These are phyloP conservation scores for Chrysanthemum lavandulifolium DNA, from an alignment of 129 eudicot genomes.

Conservation along the genomic window DNA sequence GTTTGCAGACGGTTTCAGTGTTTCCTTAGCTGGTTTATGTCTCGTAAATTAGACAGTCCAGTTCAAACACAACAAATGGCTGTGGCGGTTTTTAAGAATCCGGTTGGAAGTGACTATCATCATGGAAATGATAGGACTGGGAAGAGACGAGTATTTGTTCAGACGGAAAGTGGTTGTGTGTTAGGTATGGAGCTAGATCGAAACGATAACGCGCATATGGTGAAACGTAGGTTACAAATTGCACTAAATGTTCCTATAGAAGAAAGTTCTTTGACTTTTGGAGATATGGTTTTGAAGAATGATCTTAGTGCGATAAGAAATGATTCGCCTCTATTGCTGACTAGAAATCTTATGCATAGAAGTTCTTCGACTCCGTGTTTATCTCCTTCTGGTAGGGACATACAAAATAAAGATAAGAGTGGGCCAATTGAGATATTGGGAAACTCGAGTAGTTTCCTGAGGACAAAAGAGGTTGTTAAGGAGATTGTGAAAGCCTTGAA, in stretches of 20 bases:
- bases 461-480: slow-evolving; percentile 57
- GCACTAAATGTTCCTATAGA: slow-evolving; percentile 75
- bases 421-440: slow-evolving; percentile 86
- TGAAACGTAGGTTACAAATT: slow-evolving; percentile 77
- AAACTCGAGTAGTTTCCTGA: slow-evolving; percentile 36
- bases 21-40: slow-evolving; percentile 39
- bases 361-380: slow-evolving; percentile 94
- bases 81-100: slow-evolving; percentile 61
- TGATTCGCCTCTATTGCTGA: slow-evolving; percentile 77
- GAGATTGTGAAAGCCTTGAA: slow-evolving; percentile 67
- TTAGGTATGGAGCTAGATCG: slow-evolving; percentile 92
- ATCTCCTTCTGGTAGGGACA: slow-evolving; percentile 76
- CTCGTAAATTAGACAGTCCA: slow-evolving; percentile 60
- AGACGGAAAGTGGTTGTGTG: slow-evolving; percentile 85
- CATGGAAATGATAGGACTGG: slow-evolving; percentile 60
- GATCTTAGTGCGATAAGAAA: slow-evolving; percentile 81
- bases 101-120: slow-evolving; percentile 65
- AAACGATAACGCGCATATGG: slow-evolving; percentile 82
- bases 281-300: slow-evolving; percentile 80
- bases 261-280: slow-evolving; percentile 82
- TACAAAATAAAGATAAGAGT: slow-evolving; percentile 63
- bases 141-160: slow-evolving; percentile 85
- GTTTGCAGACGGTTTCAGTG: slow-evolving; percentile 35
- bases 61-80: slow-evolving; percentile 92
- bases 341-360: slow-evolving; percentile 65